Conservation (phyloP, 768 basidiomycete species). For the Dacryopinax spathularia region DNA sequence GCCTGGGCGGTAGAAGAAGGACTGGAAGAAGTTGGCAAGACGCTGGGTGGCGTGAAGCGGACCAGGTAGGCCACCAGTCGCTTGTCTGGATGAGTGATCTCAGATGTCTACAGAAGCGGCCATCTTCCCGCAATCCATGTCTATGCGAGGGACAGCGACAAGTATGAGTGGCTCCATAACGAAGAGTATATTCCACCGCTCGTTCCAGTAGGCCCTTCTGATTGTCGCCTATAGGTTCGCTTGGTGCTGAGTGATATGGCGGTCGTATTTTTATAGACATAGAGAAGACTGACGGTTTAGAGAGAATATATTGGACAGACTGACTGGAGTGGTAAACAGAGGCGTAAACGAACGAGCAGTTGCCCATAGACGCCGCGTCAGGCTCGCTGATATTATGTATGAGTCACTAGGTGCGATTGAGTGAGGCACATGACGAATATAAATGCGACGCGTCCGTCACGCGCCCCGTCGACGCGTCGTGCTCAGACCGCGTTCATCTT, state of each 20-base stretch:
- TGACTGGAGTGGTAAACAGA: too few species aligned
- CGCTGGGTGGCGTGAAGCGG: constrained; percentile 22
- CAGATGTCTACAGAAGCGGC: constrained; percentile 22
- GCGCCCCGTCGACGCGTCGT: too few species aligned
- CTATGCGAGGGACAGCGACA: constrained; percentile 31
- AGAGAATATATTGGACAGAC: too few species aligned
- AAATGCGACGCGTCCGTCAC: too few species aligned
- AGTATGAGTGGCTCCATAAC: constrained; percentile 35
- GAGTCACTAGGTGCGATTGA: too few species aligned
- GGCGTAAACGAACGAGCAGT: too few species aligned
- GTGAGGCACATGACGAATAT: too few species aligned
- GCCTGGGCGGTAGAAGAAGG: constrained; percentile 33
- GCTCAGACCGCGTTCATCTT: too few species aligned
- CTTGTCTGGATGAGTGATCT: background rate
- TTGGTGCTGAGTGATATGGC: constrained; percentile 33
- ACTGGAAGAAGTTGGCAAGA: constrained; percentile 20
- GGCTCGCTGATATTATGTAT: too few species aligned
- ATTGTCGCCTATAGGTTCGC: constrained; percentile 23
- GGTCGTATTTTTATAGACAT: too few species aligned
- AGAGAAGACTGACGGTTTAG: too few species aligned
- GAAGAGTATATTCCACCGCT: constrained; percentile 28
- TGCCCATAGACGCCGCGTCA: too few species aligned
- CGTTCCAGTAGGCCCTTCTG: background rate
- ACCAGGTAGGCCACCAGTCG: background rate
- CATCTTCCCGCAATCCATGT: constrained; percentile 36